Conservation (phyloP, 495 filamentous ascomycete genomes). For the Cenococcum geophilum region DNA sequence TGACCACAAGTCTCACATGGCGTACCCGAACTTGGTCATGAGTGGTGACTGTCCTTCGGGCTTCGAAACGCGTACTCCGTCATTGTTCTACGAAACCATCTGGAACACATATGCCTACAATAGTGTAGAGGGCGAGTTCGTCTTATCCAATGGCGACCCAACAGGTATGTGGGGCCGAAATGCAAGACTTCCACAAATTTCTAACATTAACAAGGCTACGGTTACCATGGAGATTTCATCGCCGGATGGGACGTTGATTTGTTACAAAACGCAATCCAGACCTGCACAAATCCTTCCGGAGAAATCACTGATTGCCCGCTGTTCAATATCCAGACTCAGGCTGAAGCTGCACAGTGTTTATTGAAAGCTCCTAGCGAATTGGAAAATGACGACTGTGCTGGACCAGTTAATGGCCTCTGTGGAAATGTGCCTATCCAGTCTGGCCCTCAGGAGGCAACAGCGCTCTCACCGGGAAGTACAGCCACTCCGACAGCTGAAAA, state of each 20-base stretch:
- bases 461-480: conserved; percentile 7
- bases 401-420: conserved; percentile 43
- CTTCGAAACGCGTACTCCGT: conserved; percentile 62
- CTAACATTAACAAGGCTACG: conserved; percentile 50
- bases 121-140: conserved; percentile 62
- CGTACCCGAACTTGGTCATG: conserved; percentile 69
- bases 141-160: conserved; percentile 78
- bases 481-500: conserved; percentile 5
- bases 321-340: conserved; percentile 51
- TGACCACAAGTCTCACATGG: conserved; percentile 67
- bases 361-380: conserved; percentile 46
- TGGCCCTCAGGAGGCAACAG: conserved; percentile 48
- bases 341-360: conserved; percentile 38
- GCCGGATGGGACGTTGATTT: conserved; percentile 65
- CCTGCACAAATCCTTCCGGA: conserved; percentile 47
- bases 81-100: conserved; percentile 83
- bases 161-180: conserved; percentile 45
- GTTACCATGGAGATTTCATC: conserved; percentile 85
- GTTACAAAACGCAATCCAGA: conserved; percentile 53
- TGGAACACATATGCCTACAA: conserved; percentile 69
- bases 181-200: neutral
- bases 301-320: conserved; percentile 50
- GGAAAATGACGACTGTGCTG: conserved; percentile 36
- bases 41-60: conserved; percentile 69
- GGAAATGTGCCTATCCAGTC: conserved; percentile 48